Evolutionary conservation across 805 yeast genomes (phyloP).

Genomic region (Candida chilensis): DNA sequence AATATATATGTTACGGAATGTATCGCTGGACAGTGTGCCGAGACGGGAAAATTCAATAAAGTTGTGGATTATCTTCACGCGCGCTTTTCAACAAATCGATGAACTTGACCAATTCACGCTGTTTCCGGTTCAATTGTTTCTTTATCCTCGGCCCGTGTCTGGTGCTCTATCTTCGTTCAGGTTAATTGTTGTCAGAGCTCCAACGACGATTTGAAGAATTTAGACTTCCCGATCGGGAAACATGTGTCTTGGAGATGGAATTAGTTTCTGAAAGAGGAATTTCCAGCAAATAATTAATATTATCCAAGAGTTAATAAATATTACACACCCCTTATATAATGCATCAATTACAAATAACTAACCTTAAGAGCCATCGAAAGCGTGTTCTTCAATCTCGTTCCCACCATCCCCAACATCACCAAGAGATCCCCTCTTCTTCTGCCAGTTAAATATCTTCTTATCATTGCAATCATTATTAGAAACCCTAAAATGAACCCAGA

Average conservation of each 20-base stretch:
- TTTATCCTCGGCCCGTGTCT: background rate
- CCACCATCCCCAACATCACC: constrained; percentile 10
- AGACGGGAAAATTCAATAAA: no score
- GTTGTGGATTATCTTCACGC: no score
- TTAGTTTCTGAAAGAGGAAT: no score
- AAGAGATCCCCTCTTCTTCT: constrained; percentile 2
- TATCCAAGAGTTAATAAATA: no score
- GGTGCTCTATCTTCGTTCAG: no score
- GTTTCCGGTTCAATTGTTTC: background rate
- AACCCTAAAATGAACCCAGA: background rate
- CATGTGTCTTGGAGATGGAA: no score
- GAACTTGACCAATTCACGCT: background rate
- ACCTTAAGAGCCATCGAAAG: background rate
- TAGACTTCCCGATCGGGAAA: no score
- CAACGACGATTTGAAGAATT: no score
- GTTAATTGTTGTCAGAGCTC: no score
- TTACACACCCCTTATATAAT: no score
- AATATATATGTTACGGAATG: no score
- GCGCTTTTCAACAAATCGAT: background rate
- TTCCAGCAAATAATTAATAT: no score
- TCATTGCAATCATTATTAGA: background rate
- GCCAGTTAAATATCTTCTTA: background rate
- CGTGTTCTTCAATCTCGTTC: constrained; percentile 4
- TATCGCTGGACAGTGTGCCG: background rate
- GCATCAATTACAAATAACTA: background rate